A percentile compares a stretch with the other conserved stretches of the same genome.
These are phyloP conservation scores for Claviceps maximensis DNA, from an alignment of 2,329 filamentous ascomycete genomes.

Conservation along the genomic window DNA sequence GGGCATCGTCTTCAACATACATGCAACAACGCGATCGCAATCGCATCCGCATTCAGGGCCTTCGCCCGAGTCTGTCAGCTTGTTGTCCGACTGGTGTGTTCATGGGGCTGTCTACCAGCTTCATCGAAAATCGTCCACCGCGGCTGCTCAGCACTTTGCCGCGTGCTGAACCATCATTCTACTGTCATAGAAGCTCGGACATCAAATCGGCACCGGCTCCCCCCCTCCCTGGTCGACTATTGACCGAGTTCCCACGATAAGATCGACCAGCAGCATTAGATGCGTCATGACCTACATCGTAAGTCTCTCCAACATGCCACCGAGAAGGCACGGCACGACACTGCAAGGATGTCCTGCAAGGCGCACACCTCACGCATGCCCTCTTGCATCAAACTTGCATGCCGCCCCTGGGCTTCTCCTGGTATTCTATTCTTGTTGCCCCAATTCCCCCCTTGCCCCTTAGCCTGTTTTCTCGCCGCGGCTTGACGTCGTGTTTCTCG, in stretches of 20 bases:
- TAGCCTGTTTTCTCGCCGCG: background rate
- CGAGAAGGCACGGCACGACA: conserved; percentile 4
- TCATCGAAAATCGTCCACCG: background rate
- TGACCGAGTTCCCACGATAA: conserved; percentile 8
- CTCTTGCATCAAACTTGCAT: conserved; percentile 3
- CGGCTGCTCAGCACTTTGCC: background rate
- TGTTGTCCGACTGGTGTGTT: background rate
- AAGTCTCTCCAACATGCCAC: conserved; percentile 13
- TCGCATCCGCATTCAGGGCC: background rate
- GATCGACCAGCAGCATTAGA: conserved; percentile 11
- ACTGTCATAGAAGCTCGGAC: conserved; percentile 2
- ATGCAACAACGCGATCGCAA: background rate
- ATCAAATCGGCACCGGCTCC: background rate
- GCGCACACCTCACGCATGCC: conserved; percentile 5
- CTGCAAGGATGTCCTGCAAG: conserved; percentile 11
- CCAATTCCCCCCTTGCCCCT: conserved; percentile 1
- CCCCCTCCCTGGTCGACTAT: conserved; percentile 4
- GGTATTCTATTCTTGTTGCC: conserved; percentile 4
- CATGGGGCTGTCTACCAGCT: background rate
- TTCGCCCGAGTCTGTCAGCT: background rate
- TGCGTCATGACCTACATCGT: conserved; percentile 29
- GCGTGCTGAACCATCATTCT: background rate
- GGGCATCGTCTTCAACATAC: background rate
- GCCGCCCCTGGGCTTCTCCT: background rate
- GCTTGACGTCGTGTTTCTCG: background rate